Evolutionary conservation across 148 eudicot genomes (phyloP).

Genomic region (Cornus kousa): DNA sequence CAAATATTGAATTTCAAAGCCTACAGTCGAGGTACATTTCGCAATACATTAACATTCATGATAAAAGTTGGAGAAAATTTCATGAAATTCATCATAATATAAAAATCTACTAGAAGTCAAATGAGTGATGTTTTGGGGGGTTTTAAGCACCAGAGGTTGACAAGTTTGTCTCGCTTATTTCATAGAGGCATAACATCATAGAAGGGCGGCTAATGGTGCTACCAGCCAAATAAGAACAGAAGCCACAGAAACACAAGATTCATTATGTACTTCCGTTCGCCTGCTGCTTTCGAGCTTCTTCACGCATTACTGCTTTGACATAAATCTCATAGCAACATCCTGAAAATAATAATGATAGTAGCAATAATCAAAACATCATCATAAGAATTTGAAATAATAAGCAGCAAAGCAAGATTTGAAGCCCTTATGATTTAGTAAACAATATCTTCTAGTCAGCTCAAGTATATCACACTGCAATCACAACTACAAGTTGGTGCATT

Average conservation of each 20-base stretch:
- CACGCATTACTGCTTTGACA: slow-evolving; percentile 54
- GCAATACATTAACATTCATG: too few species aligned
- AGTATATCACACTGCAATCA: not conserved
- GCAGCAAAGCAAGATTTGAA: not conserved
- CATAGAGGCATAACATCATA: not conserved
- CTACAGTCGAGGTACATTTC: too few species aligned
- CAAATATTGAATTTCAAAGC: too few species aligned
- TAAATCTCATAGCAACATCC: slow-evolving; percentile 92
- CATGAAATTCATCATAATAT: not conserved
- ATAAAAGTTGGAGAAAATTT: too few species aligned
- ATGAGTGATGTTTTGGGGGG: not conserved
- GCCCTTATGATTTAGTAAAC: not conserved
- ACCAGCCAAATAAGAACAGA: not conserved
- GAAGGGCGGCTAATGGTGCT: not conserved
- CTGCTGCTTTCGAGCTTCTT: slow-evolving; percentile 56
- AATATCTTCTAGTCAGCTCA: not conserved
- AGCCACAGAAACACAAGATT: not conserved
- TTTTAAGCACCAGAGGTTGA: not conserved
- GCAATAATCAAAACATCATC: not conserved
- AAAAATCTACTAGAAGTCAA: not conserved
- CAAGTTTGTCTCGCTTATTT: slow-evolving; percentile 1
- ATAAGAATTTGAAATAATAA: not conserved
- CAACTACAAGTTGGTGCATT: not conserved
- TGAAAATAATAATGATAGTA: slow-evolving; percentile 17
- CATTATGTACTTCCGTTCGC: slow-evolving; percentile 29